These are phyloP conservation scores for Peronospora destructor DNA, from an alignment of 352 stramenopile species.

Conservation along the genomic window DNA sequence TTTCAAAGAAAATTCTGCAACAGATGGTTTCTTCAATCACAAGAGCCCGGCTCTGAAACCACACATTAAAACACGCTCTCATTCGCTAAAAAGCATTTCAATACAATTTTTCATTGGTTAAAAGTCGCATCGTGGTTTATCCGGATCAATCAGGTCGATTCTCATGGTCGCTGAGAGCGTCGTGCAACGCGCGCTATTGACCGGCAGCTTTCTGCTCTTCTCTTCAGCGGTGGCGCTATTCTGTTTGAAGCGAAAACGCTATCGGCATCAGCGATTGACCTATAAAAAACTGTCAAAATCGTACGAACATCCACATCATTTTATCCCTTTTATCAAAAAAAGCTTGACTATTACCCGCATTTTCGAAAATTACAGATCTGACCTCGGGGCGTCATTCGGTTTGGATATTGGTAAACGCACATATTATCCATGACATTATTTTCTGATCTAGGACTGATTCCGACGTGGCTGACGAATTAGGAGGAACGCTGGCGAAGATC, in stretches of 20 bases:
- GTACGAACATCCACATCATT: constrained; percentile 18
- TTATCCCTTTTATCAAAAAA: no score
- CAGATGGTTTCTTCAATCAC: no score
- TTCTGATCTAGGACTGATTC: background rate
- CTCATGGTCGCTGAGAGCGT: background rate
- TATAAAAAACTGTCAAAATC: constrained; percentile 85
- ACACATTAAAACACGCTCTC: no score
- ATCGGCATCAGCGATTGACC: constrained; percentile 64
- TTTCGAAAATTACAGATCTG: constrained; percentile 40
- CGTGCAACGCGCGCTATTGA: constrained; percentile 28
- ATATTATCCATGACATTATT: no score
- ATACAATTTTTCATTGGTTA: background rate
- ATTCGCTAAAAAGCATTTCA: no score
- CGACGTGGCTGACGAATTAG: constrained; percentile 23
- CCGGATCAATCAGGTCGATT: background rate
- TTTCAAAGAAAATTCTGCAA: no score
- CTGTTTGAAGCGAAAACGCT: constrained; percentile 57
- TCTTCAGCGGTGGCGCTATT: constrained; percentile 59
- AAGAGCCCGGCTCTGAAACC: no score
- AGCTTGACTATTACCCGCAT: background rate
- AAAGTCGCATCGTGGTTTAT: constrained; percentile 2
- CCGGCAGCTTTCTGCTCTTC: constrained; percentile 67
- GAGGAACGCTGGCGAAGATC: constrained; percentile 91
- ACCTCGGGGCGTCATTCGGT: constrained; percentile 78
- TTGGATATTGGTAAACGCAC: constrained; percentile 61